Conservation (phyloP, 2,329 filamentous ascomycete species). For the Fusarium austroafricanum region DNA sequence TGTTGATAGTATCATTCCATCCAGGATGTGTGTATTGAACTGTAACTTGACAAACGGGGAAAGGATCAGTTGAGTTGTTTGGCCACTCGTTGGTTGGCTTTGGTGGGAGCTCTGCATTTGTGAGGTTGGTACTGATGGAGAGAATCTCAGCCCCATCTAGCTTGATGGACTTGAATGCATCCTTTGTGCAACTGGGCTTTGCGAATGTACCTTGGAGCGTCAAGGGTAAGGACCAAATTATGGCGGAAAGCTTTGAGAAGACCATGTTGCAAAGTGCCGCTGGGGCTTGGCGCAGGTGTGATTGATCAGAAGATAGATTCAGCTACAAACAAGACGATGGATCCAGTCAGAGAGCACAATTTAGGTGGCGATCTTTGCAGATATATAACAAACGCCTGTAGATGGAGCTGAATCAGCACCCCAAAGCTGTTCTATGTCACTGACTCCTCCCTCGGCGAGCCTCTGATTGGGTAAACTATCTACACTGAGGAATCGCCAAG, state of each 20-base stretch:
- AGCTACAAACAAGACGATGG: not conserved
- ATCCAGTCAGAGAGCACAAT: no score
- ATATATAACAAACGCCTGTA: not conserved
- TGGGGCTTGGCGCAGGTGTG: not conserved
- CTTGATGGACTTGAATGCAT: not conserved
- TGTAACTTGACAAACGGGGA: slow-evolving; percentile 11
- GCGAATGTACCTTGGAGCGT: not conserved
- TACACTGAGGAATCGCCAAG: not conserved
- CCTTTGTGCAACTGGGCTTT: not conserved
- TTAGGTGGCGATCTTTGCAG: not conserved
- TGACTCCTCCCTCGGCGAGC: not conserved
- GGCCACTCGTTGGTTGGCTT: slow-evolving; percentile 13
- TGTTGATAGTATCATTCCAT: slow-evolving; percentile 26
- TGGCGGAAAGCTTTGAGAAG: not conserved
- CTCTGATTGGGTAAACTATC: not conserved
- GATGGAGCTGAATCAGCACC: not conserved
- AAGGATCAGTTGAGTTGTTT: not conserved
- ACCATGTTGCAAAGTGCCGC: not conserved
- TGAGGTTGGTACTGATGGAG: not conserved
- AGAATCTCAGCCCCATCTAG: slow-evolving; percentile 4
- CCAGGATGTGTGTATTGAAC: slow-evolving; percentile 32
- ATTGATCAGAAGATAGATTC: no score
- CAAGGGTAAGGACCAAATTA: not conserved
- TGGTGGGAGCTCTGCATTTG: not conserved
- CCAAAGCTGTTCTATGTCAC: not conserved